Evolutionary conservation across 2,329 filamentous ascomycete genomes (phyloP).

Genomic region (Fusarium acutatum): DNA sequence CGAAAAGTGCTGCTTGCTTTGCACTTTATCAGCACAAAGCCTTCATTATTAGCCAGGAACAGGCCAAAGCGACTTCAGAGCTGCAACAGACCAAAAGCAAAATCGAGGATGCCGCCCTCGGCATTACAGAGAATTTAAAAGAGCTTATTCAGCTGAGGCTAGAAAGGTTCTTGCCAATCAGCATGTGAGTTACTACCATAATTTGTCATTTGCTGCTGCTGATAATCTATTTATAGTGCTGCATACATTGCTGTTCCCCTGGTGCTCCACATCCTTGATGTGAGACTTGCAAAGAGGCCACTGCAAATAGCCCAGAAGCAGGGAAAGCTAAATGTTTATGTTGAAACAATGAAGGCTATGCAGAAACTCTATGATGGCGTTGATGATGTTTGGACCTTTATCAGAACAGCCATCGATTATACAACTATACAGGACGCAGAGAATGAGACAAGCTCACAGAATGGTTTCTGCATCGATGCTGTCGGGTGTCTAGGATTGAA

Average conservation of each 20-base stretch:
- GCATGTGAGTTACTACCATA: slow-evolving; percentile 5
- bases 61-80: not conserved
- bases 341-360: slow-evolving; percentile 14
- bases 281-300: slow-evolving; percentile 17
- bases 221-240: not conserved
- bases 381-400: slow-evolving; percentile 20
- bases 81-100: not conserved
- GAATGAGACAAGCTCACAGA: not conserved
- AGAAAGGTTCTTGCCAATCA: slow-evolving; percentile 17
- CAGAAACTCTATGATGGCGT: slow-evolving; percentile 19
- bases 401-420: slow-evolving; percentile 6
- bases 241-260: slow-evolving; percentile 23
- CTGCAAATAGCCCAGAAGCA: slow-evolving; percentile 23
- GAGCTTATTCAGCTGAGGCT: slow-evolving; percentile 18
- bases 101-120: not conserved
- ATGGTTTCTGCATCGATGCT: not conserved
- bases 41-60: slow-evolving; percentile 4
- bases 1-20: slow-evolving; percentile 10
- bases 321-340: slow-evolving; percentile 11
- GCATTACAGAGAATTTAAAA: slow-evolving; percentile 19
- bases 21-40: slow-evolving; percentile 20
- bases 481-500: not conserved
- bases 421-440: not conserved
- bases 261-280: slow-evolving; percentile 16
- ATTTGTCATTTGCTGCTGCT: no score